Percentiles rank a stretch among this genome's conserved stretches.
phyloP scores from a whole-genome alignment of 2,329 filamentous ascomycete species.

The Fusarium decemcellulare region DNA sequence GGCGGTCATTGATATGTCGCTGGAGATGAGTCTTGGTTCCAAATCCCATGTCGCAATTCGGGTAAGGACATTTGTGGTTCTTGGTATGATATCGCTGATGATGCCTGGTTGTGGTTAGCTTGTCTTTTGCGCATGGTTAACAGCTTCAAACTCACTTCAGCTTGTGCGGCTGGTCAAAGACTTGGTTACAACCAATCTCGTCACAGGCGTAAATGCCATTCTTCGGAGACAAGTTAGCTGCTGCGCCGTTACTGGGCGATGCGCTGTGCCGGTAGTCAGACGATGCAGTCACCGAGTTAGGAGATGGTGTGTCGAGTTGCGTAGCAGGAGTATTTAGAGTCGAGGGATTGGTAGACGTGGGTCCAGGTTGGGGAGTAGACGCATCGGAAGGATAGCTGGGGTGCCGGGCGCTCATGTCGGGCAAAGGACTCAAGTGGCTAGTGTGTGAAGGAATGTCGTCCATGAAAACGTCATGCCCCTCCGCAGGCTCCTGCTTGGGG shows the following conservation, averaged over 20 bases:
- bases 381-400: conserved; percentile 56
- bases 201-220: conserved; percentile 52
- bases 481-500: conserved; percentile 35
- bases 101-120: conserved; percentile 57
- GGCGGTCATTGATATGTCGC: conserved; percentile 74
- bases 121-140: neutral
- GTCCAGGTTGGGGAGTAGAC: conserved; percentile 58
- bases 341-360: conserved; percentile 57
- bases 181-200: conserved; percentile 55
- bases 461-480: conserved; percentile 43
- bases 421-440: conserved; percentile 41
- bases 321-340: conserved; percentile 64
- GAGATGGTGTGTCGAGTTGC: conserved; percentile 59
- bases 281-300: conserved; percentile 50
- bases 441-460: conserved; percentile 44
- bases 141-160: conserved; percentile 63
- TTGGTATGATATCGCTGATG: conserved; percentile 74
- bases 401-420: conserved; percentile 46
- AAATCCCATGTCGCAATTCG: conserved; percentile 68
- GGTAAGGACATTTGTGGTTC: conserved; percentile 69
- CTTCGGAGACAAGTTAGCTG: conserved; percentile 46
- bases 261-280: conserved; percentile 55
- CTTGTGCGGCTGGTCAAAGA: conserved; percentile 72
- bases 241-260: conserved; percentile 50
- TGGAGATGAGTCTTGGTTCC: conserved; percentile 74